Evolutionary conservation across 768 basidiomycete species (phyloP).

Genomic region (Suillus brevipes): DNA sequence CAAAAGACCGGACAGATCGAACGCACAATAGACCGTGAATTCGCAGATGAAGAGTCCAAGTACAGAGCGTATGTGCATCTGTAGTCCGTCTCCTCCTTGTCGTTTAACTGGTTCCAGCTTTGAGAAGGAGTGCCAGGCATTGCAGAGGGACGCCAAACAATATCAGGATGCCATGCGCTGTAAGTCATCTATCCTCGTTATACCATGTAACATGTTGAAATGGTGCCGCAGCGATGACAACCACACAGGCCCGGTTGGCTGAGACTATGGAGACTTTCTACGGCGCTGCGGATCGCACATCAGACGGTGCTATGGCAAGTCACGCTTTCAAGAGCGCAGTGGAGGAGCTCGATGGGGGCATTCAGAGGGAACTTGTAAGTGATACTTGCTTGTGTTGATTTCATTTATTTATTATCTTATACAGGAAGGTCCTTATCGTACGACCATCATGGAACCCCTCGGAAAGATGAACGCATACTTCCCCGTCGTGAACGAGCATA

Average conservation of each 20-base stretch:
- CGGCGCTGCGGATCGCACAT: conserved; percentile 75
- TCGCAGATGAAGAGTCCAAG: conserved; percentile 88
- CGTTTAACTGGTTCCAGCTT: conserved; percentile 50
- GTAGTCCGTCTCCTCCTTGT: conserved; percentile 3
- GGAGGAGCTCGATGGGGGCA: conserved; percentile 86
- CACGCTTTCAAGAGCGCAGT: conserved; percentile 96
- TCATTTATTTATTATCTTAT: conserved; percentile 5
- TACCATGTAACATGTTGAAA: conserved; percentile 4
- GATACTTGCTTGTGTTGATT: not conserved
- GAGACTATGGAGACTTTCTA: conserved; percentile 96
- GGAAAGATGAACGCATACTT: conserved; percentile 98
- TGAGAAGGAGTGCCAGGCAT: conserved; percentile 91
- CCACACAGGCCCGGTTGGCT: conserved; percentile 88
- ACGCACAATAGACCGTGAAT: conserved; percentile 91
- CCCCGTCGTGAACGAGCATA: conserved; percentile 90
- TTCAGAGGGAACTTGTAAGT: conserved; percentile 82
- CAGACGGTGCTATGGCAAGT: conserved; percentile 94
- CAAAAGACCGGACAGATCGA: conserved; percentile 99
- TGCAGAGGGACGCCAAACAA: conserved; percentile 94
- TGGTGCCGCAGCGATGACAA: conserved; percentile 76
- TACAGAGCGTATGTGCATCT: conserved; percentile 72
- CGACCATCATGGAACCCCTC: conserved; percentile 91
- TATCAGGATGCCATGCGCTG: conserved; percentile 95
- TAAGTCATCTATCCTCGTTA: conserved; percentile 34
- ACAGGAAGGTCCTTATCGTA: conserved; percentile 92